Conservation (phyloP, 805 yeast genomes). For the Saccharomycopsis sp. region DNA sequence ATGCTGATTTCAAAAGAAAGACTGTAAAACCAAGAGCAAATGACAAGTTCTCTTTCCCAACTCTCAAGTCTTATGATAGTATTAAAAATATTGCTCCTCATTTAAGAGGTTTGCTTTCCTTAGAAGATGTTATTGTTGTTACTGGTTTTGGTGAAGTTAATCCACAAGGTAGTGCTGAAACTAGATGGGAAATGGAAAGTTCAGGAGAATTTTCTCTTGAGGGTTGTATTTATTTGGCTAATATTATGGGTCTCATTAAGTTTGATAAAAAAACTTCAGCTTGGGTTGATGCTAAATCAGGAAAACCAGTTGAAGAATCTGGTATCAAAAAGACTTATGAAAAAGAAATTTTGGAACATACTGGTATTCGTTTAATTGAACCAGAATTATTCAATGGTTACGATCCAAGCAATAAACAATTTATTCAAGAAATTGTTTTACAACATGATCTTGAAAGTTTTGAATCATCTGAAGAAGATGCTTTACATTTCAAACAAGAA, state of each 20-base stretch:
- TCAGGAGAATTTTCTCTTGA: conserved; percentile 89
- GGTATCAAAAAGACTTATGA: conserved; percentile 91
- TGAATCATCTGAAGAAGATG: conserved; percentile 90
- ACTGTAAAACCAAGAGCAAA: conserved; percentile 85
- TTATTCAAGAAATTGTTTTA: conserved; percentile 91
- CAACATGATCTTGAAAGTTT: conserved; percentile 96
- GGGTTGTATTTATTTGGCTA: conserved; percentile 98
- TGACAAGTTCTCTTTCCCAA: conserved; percentile 90
- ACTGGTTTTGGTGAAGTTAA: conserved; percentile 99
- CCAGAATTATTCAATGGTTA: conserved; percentile 92
- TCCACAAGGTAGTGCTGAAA: conserved; percentile 99
- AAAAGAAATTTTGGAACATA: conserved; percentile 74
- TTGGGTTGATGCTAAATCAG: conserved; percentile 95
- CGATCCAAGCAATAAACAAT: conserved; percentile 86
- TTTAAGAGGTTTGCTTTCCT: conserved; percentile 83
- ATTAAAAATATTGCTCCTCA: conserved; percentile 54
- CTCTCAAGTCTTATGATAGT: conserved; percentile 64
- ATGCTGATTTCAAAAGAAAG: conserved; percentile 21
- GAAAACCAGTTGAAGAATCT: conserved; percentile 86
- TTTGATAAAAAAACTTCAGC: conserved; percentile 73
- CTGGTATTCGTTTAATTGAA: conserved; percentile 95
- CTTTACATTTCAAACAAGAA: conserved; percentile 85
- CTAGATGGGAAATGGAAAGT: conserved; percentile 99
- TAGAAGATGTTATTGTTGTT: conserved; percentile 85
- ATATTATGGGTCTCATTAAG: conserved; percentile 98